Base-by-base conservation (phyloP, 176 grass and related monocot genomes). In the Eragrostis curvula region DNA sequence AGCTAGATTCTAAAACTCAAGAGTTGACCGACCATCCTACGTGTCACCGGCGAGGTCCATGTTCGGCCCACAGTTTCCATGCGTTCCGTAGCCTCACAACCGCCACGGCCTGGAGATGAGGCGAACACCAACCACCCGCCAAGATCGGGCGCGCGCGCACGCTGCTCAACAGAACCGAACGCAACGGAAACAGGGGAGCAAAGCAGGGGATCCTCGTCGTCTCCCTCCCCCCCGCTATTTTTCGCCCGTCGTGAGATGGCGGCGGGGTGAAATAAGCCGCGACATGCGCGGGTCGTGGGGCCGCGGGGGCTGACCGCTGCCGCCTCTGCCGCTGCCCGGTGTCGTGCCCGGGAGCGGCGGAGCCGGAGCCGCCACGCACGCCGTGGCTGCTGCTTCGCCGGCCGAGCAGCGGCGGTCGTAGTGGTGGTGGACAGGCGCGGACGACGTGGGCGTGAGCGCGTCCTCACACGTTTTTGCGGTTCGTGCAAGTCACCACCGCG, bases 51-150 rank as follows among this genome's bases (percentile, higher is more conserved):
- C 24, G 58, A 61, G 13, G 27, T 61, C 58, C 61, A 44, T 9
- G 11, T 18, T 6, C 2, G 6, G 5, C 25, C 86, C 79, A 79
- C 39, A 51, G 51, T 57, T 59, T 50, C 62, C 85, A 77, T 53
- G 44, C 16, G 8, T 50, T 5, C 48, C 28, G 61, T 47, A 83
- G 79, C 79, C 74, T 66, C 81, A 41, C 68, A 74, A 57, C 41
- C 10, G 74, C 73, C 68, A 40, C 40, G 48, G 6, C 21, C 23
- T 61, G 9, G 50, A 41, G 81, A 84, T 88, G 81, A 88, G 81
- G 87, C 69, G 7, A 85, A 85, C 82, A 24, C 71, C 64, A 66
- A 65, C 87, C 83, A 85, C 83, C 87, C 87, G 87, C 82, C 78
- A 71, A 89, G 82, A 85, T 76, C 64, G 83, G 55, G 29, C 68